Conservation (phyloP, 2,329 filamentous ascomycete species). For the Beauveria varroae region DNA sequence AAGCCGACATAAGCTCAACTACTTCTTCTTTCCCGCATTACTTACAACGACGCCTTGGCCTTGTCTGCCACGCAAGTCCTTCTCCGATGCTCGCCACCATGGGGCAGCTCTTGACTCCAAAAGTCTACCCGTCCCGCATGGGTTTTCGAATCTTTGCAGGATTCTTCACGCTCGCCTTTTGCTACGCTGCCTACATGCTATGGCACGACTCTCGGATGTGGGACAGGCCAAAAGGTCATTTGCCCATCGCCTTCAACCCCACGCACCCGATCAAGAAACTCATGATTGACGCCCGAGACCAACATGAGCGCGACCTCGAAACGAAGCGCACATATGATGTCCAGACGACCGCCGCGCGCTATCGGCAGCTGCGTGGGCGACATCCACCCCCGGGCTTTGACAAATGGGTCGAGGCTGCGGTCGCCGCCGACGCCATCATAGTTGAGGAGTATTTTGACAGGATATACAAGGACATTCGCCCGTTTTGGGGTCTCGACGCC, state of each 20-base stretch:
- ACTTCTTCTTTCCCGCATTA: no score
- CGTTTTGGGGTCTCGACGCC: slow-evolving; percentile 50
- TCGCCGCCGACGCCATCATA: slow-evolving; percentile 43
- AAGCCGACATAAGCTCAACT: no score
- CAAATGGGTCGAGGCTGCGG: slow-evolving; percentile 49
- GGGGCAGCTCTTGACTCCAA: background rate
- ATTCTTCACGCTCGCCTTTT: slow-evolving; percentile 17
- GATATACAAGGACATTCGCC: slow-evolving; percentile 54
- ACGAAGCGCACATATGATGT: slow-evolving; percentile 40
- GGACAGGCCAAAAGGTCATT: slow-evolving; percentile 16
- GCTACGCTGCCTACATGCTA: slow-evolving; percentile 24
- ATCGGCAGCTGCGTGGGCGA: slow-evolving; percentile 47
- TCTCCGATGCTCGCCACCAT: background rate
- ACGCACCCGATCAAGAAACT: slow-evolving; percentile 45
- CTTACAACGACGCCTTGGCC: background rate
- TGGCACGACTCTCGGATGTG: slow-evolving; percentile 23
- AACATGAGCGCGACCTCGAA: slow-evolving; percentile 33
- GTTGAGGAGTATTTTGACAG: slow-evolving; percentile 59
- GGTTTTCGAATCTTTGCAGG: slow-evolving; percentile 23
- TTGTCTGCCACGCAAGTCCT: background rate
- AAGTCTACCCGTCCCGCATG: slow-evolving; percentile 21
- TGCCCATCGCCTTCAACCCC: slow-evolving; percentile 17
- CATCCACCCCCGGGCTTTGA: slow-evolving; percentile 59
- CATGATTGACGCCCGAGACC: slow-evolving; percentile 37
- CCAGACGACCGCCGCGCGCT: slow-evolving; percentile 44